Conservation (phyloP, 345 rosid species). For the Acer saccharum region DNA sequence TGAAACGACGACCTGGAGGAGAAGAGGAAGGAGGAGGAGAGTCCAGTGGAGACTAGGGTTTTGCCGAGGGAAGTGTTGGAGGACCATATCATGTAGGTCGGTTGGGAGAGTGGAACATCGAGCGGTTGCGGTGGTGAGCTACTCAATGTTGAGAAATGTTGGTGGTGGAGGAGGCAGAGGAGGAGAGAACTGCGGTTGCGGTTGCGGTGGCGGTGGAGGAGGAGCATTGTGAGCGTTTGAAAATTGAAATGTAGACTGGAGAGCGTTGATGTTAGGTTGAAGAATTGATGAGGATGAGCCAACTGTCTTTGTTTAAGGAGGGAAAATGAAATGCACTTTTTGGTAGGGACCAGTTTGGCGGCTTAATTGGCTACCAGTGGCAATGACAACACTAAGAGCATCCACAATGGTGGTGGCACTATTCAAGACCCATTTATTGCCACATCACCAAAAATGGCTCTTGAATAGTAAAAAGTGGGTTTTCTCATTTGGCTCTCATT, state of each 20-base stretch:
- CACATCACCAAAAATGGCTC: too few species aligned
- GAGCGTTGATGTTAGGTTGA: not conserved
- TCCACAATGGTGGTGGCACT: too few species aligned
- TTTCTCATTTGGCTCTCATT: too few species aligned
- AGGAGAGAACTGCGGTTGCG: constrained; percentile 11
- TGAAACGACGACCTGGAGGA: not conserved
- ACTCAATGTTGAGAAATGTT: constrained; percentile 4
- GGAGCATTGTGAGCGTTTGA: constrained; percentile 20
- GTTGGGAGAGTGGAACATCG: constrained; percentile 61
- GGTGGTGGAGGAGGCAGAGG: constrained; percentile 30
- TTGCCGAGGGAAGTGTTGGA: constrained; percentile 92
- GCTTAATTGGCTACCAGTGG: too few species aligned
- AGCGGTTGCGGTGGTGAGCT: constrained; percentile 21
- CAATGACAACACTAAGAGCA: too few species aligned
- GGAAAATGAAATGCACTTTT: too few species aligned
- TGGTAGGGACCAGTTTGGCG: too few species aligned
- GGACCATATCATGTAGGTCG: constrained; percentile 75
- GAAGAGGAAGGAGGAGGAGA: constrained; percentile 78
- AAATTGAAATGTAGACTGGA: not conserved
- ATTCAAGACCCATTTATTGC: too few species aligned
- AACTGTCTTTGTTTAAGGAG: too few species aligned
- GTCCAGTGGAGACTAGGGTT: constrained; percentile 93
- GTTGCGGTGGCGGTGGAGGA: constrained; percentile 22
- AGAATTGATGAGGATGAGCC: too few species aligned
- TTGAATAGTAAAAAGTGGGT: too few species aligned